These are phyloP conservation scores for Fusarium staphyleae DNA, from an alignment of 2,329 filamentous ascomycete species.

Conservation along the genomic window DNA sequence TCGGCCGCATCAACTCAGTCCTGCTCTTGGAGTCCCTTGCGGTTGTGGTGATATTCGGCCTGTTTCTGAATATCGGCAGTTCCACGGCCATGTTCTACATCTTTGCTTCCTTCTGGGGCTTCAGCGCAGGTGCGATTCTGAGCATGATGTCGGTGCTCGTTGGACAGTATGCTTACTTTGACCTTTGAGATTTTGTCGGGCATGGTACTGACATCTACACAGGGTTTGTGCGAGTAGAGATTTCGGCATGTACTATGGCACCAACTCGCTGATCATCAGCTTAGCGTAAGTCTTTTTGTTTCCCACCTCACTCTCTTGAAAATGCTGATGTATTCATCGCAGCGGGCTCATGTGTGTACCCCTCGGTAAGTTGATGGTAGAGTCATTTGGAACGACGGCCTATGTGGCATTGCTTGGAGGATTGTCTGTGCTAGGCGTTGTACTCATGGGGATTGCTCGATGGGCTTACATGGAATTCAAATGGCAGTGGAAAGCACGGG, in stretches of 20 bases:
- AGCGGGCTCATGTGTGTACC: background rate
- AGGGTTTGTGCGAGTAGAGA: conserved; percentile 7
- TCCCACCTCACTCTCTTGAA: background rate
- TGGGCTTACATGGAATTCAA: background rate
- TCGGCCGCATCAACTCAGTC: conserved; percentile 20
- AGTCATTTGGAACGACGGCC: background rate
- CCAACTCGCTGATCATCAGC: conserved; percentile 5
- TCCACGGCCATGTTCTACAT: conserved; percentile 4
- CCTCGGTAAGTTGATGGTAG: background rate
- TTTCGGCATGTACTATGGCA: conserved; percentile 13
- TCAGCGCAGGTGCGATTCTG: conserved; percentile 6
- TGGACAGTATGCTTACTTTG: conserved; percentile 4
- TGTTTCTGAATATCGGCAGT: conserved; percentile 7
- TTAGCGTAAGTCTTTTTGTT: conserved; percentile 8
- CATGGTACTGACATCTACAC: background rate
- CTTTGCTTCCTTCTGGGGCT: conserved; percentile 8
- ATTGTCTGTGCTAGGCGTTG: background rate
- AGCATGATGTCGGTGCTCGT: conserved; percentile 9
- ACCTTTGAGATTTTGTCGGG: background rate
- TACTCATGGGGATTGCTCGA: background rate
- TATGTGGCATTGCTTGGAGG: background rate
- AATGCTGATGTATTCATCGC: background rate
- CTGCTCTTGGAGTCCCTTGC: conserved; percentile 1
- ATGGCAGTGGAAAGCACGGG: background rate
- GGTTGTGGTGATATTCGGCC: conserved; percentile 2